Conservation (phyloP, 441 rosid genomes). For the Adansonia grandidieri region DNA sequence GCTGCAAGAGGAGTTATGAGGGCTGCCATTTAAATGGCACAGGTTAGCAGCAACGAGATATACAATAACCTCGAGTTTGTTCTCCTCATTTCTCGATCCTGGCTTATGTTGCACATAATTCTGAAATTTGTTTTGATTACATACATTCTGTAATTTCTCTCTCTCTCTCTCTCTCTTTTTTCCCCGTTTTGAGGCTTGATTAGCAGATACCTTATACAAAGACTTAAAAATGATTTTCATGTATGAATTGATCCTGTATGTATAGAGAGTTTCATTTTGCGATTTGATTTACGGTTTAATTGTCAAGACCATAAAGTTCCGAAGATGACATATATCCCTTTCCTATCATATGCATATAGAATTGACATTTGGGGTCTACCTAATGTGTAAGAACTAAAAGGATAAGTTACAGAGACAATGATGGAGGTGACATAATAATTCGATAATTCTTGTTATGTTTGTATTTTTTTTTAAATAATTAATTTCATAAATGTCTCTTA, state of each 20-base stretch:
- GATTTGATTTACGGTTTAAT: background rate
- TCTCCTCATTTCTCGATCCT: slow-evolving; percentile 24
- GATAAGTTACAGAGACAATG: background rate
- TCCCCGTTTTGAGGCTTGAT: background rate
- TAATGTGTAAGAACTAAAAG: no score
- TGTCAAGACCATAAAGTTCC: background rate
- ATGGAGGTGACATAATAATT: background rate
- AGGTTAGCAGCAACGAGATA: background rate
- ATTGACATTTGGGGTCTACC: no score
- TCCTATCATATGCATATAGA: background rate
- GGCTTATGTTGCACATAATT: slow-evolving; percentile 23
- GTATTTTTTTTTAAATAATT: no score
- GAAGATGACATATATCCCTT: background rate
- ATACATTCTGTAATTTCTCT: no score
- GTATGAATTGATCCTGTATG: slow-evolving; percentile 13
- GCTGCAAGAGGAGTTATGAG: slow-evolving; percentile 76
- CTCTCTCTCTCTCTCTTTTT: no score
- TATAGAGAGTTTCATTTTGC: background rate
- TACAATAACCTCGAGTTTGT: slow-evolving; percentile 9
- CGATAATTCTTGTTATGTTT: no score
- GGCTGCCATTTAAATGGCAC: slow-evolving; percentile 60
- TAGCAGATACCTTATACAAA: background rate
- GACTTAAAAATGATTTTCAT: background rate
- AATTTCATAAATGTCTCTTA: no score
- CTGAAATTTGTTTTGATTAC: slow-evolving; percentile 16